Conservation (phyloP, 192 early-diverging fungal species). For the Umbelopsis ramanniana region DNA sequence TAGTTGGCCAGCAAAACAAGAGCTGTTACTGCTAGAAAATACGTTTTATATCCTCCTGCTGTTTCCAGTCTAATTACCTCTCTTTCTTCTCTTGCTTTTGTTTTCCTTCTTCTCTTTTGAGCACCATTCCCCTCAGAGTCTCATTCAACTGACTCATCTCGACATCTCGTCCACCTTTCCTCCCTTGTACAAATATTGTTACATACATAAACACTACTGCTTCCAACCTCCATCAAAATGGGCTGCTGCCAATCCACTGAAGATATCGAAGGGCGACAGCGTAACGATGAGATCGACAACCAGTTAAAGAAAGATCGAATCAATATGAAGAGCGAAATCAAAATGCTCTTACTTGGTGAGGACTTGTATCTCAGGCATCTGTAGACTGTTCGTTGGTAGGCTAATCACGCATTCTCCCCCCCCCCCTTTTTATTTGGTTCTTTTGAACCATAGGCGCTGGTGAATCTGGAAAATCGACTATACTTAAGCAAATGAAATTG, state of each 20-base stretch:
- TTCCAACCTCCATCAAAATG: slow-evolving; percentile 54
- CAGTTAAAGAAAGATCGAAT: slow-evolving; percentile 84
- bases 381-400: too few relatives aligned
- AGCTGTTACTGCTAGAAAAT: background rate
- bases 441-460: slow-evolving; percentile 72
- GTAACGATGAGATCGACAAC: slow-evolving; percentile 92
- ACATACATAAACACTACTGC: background rate
- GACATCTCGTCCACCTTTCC: slow-evolving; percentile 1
- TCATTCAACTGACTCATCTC: slow-evolving; percentile 20
- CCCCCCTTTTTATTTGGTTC: too few relatives aligned
- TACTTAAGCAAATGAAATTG: slow-evolving; percentile 98
- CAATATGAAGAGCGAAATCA: slow-evolving; percentile 89
- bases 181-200: slow-evolving; percentile 6
- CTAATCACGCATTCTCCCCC: slow-evolving; percentile 12
- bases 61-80: background rate
- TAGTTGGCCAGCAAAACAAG: background rate
- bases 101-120: slow-evolving; percentile 5
- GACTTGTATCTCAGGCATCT: too few relatives aligned
- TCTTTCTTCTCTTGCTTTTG: slow-evolving; percentile 13
- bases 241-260: slow-evolving; percentile 90
- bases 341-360: slow-evolving; percentile 89
- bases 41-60: background rate
- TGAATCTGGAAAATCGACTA: slow-evolving; percentile 97
- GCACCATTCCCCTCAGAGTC: slow-evolving; percentile 13
- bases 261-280: slow-evolving; percentile 80